phyloP scores from a whole-genome alignment of 2,329 filamentous ascomycete species.

The Tolypocladium tundrense region DNA sequence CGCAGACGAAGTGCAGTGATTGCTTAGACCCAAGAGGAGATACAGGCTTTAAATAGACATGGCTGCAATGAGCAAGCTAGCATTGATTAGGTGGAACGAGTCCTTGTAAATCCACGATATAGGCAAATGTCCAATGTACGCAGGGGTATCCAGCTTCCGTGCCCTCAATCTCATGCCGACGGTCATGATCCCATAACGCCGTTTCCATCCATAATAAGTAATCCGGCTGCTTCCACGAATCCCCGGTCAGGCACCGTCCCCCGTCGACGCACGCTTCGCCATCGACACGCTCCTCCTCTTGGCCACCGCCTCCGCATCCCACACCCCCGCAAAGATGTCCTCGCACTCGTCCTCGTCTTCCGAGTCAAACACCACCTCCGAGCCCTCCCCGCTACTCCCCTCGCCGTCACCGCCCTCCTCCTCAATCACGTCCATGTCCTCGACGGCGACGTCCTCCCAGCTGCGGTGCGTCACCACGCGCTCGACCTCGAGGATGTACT shows the following conservation, averaged over 20 bases:
- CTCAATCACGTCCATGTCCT: slow-evolving; percentile 3
- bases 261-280: slow-evolving; percentile 8
- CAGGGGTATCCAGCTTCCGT: neutral
- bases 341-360: slow-evolving; percentile 58
- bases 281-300: slow-evolving; percentile 32
- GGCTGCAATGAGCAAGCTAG: neutral
- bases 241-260: neutral
- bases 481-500: slow-evolving; percentile 56
- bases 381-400: slow-evolving; percentile 3
- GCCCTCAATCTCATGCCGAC: neutral
- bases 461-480: slow-evolving; percentile 39
- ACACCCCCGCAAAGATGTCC: slow-evolving; percentile 52
- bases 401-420: slow-evolving; percentile 4
- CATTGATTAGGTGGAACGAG: neutral
- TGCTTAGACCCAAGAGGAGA: neutral
- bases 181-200: neutral
- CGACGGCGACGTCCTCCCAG: slow-evolving; percentile 33
- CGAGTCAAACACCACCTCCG: slow-evolving; percentile 46
- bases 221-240: no score
- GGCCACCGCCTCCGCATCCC: slow-evolving; percentile 44
- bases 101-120: neutral
- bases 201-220: neutral
- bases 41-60: neutral
- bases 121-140: neutral
- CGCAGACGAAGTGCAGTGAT: neutral